phyloP scores from a whole-genome alignment of 495 filamentous ascomycete genomes.

The Trichoderma asperelloides region DNA sequence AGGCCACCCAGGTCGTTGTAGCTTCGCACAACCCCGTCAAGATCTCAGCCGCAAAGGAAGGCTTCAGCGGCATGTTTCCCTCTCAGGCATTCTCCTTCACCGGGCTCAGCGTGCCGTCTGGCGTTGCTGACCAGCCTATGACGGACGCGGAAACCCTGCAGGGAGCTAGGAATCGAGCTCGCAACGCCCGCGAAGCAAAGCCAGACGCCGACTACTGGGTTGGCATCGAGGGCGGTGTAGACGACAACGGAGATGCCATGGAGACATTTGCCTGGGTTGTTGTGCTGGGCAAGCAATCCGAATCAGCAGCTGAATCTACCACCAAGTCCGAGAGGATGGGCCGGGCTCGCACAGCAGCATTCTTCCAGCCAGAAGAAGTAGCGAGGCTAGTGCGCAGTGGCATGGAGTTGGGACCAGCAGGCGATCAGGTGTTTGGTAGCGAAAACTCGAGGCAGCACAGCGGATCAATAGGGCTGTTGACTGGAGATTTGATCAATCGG shows the following conservation, averaged over 20 bases:
- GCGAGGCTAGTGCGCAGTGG: constrained; percentile 14
- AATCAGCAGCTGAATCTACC: background rate
- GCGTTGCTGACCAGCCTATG: constrained; percentile 22
- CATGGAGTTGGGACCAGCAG: constrained; percentile 19
- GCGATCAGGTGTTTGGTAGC: constrained; percentile 16
- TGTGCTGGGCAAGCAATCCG: constrained; percentile 10
- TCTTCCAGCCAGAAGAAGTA: constrained; percentile 19
- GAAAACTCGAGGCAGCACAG: constrained; percentile 17
- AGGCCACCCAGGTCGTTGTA: constrained; percentile 13
- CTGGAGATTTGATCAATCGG: constrained; percentile 16
- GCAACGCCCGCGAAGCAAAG: constrained; percentile 13
- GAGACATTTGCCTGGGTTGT: constrained; percentile 25
- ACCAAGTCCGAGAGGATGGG: constrained; percentile 10
- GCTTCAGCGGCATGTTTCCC: constrained; percentile 23
- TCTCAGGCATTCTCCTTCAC: constrained; percentile 17
- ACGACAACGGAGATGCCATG: constrained; percentile 13
- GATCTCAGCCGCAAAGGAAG: constrained; percentile 16
- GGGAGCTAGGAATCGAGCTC: constrained; percentile 20
- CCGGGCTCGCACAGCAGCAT: constrained; percentile 22
- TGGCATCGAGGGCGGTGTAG: constrained; percentile 23
- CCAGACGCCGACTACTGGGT: constrained; percentile 21
- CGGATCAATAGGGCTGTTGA: constrained; percentile 22
- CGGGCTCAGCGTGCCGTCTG: constrained; percentile 22
- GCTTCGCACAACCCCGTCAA: constrained; percentile 23
- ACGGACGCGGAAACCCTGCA: constrained; percentile 18